phyloP scores from a whole-genome alignment of 768 basidiomycete species.

The button mushroom (Agaricus bisporus) region DNA sequence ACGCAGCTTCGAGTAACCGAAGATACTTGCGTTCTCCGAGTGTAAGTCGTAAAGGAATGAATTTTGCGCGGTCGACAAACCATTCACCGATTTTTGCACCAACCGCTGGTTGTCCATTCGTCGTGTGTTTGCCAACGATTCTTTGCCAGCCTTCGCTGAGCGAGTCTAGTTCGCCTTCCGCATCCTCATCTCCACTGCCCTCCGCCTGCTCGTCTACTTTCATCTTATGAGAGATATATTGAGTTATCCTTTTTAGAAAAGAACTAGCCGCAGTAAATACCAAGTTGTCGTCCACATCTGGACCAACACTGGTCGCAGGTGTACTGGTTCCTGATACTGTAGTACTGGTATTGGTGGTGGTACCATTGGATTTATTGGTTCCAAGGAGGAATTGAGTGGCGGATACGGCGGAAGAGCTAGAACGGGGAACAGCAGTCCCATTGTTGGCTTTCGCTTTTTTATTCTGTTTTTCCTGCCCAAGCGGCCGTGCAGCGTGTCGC shows the following conservation, averaged over 20 bases:
- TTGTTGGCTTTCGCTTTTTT: conserved; percentile 25
- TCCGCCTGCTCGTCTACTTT: conserved; percentile 31
- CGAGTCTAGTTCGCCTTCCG: conserved; percentile 22
- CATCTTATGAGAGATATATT: conserved; percentile 31
- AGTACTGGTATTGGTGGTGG: not conserved
- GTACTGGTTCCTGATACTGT: conserved; percentile 1
- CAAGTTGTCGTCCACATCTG: conserved; percentile 21
- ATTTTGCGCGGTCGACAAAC: conserved; percentile 79
- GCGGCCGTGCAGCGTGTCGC: conserved; percentile 46
- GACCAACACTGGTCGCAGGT: not conserved
- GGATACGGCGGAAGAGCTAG: not conserved
- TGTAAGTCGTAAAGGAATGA: conserved; percentile 73
- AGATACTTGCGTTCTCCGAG: conserved; percentile 76
- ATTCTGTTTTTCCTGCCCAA: conserved; percentile 24
- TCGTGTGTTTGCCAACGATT: conserved; percentile 26
- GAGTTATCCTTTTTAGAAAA: conserved; percentile 11
- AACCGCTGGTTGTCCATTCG: conserved; percentile 45
- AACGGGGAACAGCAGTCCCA: conserved; percentile 7
- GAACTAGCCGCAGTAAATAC: conserved; percentile 19
- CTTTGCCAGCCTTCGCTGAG: conserved; percentile 41
- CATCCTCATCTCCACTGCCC: conserved; percentile 14
- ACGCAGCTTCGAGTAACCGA: conserved; percentile 78
- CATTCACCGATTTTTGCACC: conserved; percentile 71
- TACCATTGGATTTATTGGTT: not conserved
- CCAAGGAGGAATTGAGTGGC: not conserved